Conservation (phyloP, 148 eudicot genomes). For the Hydrangea macrophylla region DNA sequence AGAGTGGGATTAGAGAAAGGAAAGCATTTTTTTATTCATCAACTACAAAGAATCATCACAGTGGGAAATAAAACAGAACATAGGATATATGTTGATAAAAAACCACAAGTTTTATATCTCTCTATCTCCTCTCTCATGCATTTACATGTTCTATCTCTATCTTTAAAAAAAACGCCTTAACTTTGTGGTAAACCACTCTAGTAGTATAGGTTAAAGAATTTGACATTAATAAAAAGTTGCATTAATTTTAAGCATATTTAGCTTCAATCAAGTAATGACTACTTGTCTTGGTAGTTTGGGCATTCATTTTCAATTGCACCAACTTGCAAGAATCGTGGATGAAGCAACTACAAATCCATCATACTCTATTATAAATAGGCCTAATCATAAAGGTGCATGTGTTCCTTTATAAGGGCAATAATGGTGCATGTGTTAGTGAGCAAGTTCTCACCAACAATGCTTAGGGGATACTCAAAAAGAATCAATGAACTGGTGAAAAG, state of each 20-base stretch:
- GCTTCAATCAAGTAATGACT: slow-evolving; percentile 16
- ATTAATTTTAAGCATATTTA: slow-evolving; percentile 11
- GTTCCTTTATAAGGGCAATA: slow-evolving; percentile 10
- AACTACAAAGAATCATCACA: too few relatives aligned
- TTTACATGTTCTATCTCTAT: too few relatives aligned
- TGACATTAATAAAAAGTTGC: slow-evolving; percentile 7
- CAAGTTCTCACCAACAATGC: slow-evolving; percentile 18
- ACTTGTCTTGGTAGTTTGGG: slow-evolving; percentile 20
- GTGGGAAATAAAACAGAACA: too few relatives aligned
- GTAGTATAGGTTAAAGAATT: slow-evolving; percentile 7
- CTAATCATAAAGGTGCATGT: slow-evolving; percentile 11
- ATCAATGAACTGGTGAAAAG: neutral
- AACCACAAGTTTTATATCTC: too few relatives aligned
- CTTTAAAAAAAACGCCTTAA: too few relatives aligned
- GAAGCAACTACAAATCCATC: neutral
- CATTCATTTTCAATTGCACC: slow-evolving; percentile 22
- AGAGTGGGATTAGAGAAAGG: too few relatives aligned
- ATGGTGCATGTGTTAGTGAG: slow-evolving; percentile 11
- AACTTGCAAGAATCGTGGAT: neutral
- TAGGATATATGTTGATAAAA: too few relatives aligned
- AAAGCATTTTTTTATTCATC: too few relatives aligned
- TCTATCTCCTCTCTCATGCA: too few relatives aligned
- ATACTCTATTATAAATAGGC: neutral
- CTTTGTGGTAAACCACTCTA: too few relatives aligned
- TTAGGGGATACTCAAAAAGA: slow-evolving; percentile 13